These are phyloP conservation scores for Solanum medicagineum DNA, from an alignment of 257 asterid genomes.

Conservation along the genomic window DNA sequence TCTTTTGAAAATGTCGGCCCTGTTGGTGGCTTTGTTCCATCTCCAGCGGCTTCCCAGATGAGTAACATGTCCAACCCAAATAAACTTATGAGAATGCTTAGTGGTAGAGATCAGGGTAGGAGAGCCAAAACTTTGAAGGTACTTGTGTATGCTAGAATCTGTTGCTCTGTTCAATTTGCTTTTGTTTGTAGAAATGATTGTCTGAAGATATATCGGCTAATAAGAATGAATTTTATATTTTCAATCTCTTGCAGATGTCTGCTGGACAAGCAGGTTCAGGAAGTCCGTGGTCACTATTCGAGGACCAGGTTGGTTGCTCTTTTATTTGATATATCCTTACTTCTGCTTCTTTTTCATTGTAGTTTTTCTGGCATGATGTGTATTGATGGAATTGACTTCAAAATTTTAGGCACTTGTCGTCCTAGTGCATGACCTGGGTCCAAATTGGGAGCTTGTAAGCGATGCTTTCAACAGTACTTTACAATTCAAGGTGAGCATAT, in stretches of 20 bases:
- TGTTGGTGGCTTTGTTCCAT: slow-evolving; percentile 55
- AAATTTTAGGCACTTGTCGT: slow-evolving; percentile 81
- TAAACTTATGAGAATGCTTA: slow-evolving; percentile 59
- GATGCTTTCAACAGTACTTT: slow-evolving; percentile 84
- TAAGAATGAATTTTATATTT: neutral
- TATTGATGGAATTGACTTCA: neutral
- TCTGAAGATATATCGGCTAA: neutral
- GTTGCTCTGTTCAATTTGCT: neutral
- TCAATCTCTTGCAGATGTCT: slow-evolving; percentile 35
- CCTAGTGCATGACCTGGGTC: slow-evolving; percentile 94
- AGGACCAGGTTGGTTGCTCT: slow-evolving; percentile 62
- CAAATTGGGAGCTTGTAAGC: slow-evolving; percentile 96
- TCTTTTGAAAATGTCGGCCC: slow-evolving; percentile 56
- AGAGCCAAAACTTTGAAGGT: slow-evolving; percentile 74
- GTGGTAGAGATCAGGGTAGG: slow-evolving; percentile 83
- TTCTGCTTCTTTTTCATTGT: neutral
- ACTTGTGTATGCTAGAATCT: slow-evolving; percentile 8
- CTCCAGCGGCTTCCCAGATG: slow-evolving; percentile 84
- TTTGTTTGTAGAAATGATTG: neutral
- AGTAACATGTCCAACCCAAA: slow-evolving; percentile 76
- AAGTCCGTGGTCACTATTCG: slow-evolving; percentile 77
- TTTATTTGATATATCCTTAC: neutral
- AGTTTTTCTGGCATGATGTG: neutral
- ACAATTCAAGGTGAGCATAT: slow-evolving; percentile 71
- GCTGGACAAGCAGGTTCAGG: slow-evolving; percentile 63